Conservation (phyloP, 2,329 filamentous ascomycete genomes). For the Sarocladium strictum region DNA sequence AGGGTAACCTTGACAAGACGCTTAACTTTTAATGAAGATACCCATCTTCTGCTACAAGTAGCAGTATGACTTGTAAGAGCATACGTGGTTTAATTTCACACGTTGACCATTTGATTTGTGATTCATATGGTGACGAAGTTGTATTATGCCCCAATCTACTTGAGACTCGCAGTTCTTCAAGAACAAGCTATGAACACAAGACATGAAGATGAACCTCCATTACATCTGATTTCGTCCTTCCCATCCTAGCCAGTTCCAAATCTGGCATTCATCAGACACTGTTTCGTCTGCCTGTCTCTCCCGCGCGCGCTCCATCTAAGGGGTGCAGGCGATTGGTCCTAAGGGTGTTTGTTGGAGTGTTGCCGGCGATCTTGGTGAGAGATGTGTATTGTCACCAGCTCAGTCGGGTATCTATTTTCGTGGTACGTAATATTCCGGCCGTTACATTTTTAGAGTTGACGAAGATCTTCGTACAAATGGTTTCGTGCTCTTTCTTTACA, state of each 20-base stretch:
- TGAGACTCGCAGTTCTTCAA: not conserved
- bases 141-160: constrained; percentile 2
- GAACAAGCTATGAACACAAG: constrained; percentile 2
- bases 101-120: not conserved
- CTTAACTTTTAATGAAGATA: no score
- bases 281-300: no score
- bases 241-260: not conserved
- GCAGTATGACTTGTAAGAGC: no score
- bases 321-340: no score
- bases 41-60: no score
- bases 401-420: constrained; percentile 1
- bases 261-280: not conserved
- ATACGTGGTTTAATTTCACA: not conserved
- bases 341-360: no score
- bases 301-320: no score
- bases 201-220: not conserved
- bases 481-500: constrained; percentile 26
- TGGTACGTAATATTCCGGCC: not conserved
- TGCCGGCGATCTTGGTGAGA: constrained; percentile 1
- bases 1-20: no score
- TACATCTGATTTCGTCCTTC: not conserved
- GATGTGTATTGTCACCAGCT: not conserved
- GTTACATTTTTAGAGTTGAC: not conserved
- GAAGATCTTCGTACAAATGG: no score
- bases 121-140: not conserved